These are phyloP conservation scores for Fusarium praegraminearum DNA, from an alignment of 2,329 filamentous ascomycete genomes.

Conservation along the genomic window DNA sequence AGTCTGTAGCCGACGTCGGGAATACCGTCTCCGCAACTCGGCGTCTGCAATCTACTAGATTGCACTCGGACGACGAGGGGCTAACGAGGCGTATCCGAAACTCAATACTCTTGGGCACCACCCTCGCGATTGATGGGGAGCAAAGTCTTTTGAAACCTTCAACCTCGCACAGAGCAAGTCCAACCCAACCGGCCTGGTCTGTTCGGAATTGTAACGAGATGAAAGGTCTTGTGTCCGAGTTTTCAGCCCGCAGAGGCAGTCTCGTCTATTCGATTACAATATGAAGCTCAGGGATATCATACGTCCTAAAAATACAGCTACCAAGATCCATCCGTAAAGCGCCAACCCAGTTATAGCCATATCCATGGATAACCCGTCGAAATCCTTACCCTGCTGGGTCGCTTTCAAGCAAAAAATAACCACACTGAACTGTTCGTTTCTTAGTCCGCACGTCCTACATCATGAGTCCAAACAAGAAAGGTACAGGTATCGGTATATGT, in stretches of 20 bases:
- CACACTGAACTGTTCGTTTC: conserved; percentile 4
- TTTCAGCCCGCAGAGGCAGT: neutral
- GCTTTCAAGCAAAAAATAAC: conserved; percentile 4
- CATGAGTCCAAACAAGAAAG: conserved; percentile 40
- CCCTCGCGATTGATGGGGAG: neutral
- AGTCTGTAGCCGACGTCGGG: conserved; percentile 25
- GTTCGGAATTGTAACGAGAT: neutral
- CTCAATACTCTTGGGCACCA: neutral
- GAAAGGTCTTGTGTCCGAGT: neutral
- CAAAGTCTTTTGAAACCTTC: neutral
- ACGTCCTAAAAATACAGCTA: conserved; percentile 20
- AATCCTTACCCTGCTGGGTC: conserved; percentile 2
- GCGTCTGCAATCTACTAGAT: neutral
- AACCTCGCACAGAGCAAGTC: neutral
- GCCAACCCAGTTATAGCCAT: conserved; percentile 25
- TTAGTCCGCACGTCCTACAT: conserved; percentile 27
- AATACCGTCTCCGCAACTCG: conserved; percentile 12
- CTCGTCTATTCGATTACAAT: conserved; percentile 12
- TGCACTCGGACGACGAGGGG: neutral
- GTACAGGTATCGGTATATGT: conserved; percentile 34
- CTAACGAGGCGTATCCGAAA: conserved; percentile 3
- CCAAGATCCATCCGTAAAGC: conserved; percentile 29
- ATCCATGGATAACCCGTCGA: neutral
- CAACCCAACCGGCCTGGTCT: neutral
- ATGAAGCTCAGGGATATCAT: conserved; percentile 16